Evolutionary conservation across 768 basidiomycete genomes (phyloP).

Genomic region (Podaxis carcinomalis): DNA sequence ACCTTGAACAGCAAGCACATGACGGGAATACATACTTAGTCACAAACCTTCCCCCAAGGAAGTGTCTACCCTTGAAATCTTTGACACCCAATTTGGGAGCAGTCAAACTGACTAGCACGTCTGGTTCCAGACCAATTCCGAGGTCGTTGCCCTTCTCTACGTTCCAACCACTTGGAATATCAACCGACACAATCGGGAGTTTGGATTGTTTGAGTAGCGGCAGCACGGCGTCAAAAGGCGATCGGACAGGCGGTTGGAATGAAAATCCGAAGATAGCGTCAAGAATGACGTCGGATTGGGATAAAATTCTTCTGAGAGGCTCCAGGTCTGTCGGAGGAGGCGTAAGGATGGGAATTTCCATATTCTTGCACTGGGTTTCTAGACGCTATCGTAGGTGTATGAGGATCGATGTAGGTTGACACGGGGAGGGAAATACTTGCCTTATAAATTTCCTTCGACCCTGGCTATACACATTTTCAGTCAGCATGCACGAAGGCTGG

Average conservation of each 20-base stretch:
- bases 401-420: not conserved
- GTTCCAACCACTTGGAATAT: constrained; percentile 97
- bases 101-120: constrained; percentile 85
- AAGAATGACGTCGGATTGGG: constrained; percentile 74
- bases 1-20: not conserved
- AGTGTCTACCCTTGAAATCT: constrained; percentile 78
- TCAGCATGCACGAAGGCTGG: not conserved
- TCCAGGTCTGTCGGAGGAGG: constrained; percentile 33
- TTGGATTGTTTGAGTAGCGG: constrained; percentile 55
- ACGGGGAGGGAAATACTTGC: constrained; percentile 27
- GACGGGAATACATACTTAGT: constrained; percentile 55
- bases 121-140: constrained; percentile 60
- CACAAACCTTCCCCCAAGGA: constrained; percentile 91
- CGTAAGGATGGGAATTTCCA: constrained; percentile 72
- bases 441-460: constrained; percentile 90
- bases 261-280: constrained; percentile 99
- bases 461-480: constrained; percentile 50
- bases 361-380: constrained; percentile 82
- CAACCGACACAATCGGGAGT: constrained; percentile 88
- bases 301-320: constrained; percentile 44
- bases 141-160: constrained; percentile 71
- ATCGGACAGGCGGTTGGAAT: constrained; percentile 84
- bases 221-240: constrained; percentile 81
- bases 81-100: constrained; percentile 90
- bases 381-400: constrained; percentile 51